Evolutionary conservation across 805 yeast genomes (phyloP).

Genomic region (Candida sakaeoensis): DNA sequence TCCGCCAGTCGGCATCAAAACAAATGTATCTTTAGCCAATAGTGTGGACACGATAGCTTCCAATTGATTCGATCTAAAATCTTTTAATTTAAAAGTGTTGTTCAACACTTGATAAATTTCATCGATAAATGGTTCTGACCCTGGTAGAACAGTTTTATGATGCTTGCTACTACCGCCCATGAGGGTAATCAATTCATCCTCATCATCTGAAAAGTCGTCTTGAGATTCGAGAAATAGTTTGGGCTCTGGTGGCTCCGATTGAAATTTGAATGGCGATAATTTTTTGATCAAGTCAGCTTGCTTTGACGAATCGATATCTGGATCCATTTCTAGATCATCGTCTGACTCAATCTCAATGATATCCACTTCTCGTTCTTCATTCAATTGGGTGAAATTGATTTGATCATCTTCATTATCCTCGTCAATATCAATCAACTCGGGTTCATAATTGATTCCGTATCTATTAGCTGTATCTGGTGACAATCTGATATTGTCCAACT

Average conservation of each 20-base stretch:
- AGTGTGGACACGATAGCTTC: slow-evolving; percentile 81
- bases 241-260: neutral
- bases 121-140: slow-evolving; percentile 54
- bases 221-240: slow-evolving; percentile 9
- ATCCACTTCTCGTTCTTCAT: slow-evolving; percentile 35
- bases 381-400: slow-evolving; percentile 30
- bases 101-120: slow-evolving; percentile 62
- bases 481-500: slow-evolving; percentile 23
- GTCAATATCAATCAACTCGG: slow-evolving; percentile 11
- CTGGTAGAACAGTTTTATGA: slow-evolving; percentile 16
- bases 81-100: slow-evolving; percentile 55
- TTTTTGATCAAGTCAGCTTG: neutral
- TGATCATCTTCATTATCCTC: slow-evolving; percentile 16
- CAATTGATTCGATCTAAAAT: slow-evolving; percentile 78
- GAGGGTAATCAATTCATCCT: slow-evolving; percentile 24
- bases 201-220: slow-evolving; percentile 31
- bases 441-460: slow-evolving; percentile 23
- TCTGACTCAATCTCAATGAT: slow-evolving; percentile 36
- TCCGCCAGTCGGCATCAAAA: slow-evolving; percentile 98
- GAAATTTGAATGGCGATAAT: slow-evolving; percentile 3
- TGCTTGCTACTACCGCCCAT: slow-evolving; percentile 17
- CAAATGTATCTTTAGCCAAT: slow-evolving; percentile 83
- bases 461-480: slow-evolving; percentile 34
- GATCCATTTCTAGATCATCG: slow-evolving; percentile 25
- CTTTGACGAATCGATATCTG: slow-evolving; percentile 25